phyloP scores from a whole-genome alignment of 2,329 filamentous ascomycete species.

The Ascochyta viciae-villosae region DNA sequence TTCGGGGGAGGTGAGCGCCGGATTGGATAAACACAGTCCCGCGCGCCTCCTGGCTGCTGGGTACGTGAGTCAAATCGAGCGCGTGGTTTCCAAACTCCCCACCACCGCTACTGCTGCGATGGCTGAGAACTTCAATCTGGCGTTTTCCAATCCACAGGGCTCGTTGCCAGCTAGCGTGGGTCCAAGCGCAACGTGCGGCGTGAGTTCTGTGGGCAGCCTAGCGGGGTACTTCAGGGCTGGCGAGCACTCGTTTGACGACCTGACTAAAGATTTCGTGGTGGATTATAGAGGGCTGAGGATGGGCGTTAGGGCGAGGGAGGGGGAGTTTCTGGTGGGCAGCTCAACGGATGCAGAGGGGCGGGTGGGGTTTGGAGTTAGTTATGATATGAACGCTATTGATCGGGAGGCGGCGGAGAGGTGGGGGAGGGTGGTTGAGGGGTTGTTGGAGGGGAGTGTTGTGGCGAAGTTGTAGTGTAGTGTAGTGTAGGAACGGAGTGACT shows the following conservation, averaged over 20 bases:
- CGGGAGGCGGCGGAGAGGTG: slow-evolving; percentile 40
- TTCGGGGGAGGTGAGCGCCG: slow-evolving; percentile 6
- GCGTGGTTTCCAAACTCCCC: slow-evolving; percentile 44
- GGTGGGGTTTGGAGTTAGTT: slow-evolving; percentile 50
- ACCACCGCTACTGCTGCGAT: no score
- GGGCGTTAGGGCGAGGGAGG: slow-evolving; percentile 54
- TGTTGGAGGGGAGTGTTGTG: slow-evolving; percentile 36
- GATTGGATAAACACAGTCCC: slow-evolving; percentile 48
- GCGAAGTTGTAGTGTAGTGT: not conserved
- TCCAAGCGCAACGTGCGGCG: slow-evolving; percentile 54
- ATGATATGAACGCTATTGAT: slow-evolving; percentile 51
- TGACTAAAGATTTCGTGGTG: slow-evolving; percentile 47
- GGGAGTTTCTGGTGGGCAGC: slow-evolving; percentile 56
- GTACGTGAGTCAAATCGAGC: slow-evolving; percentile 53
- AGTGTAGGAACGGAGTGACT: no score
- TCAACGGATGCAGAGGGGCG: slow-evolving; percentile 46
- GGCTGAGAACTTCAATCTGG: slow-evolving; percentile 38
- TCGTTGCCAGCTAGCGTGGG: slow-evolving; percentile 39
- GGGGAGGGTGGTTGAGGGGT: slow-evolving; percentile 38
- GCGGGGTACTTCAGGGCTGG: slow-evolving; percentile 44
- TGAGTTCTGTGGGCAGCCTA: slow-evolving; percentile 52
- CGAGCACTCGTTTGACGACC: slow-evolving; percentile 22
- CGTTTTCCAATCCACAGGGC: slow-evolving; percentile 48
- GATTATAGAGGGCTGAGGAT: slow-evolving; percentile 49
- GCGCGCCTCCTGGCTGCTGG: slow-evolving; percentile 53